These are phyloP conservation scores for Salvia miltiorrhiza DNA, from an alignment of 257 asterid genomes.

Conservation along the genomic window DNA sequence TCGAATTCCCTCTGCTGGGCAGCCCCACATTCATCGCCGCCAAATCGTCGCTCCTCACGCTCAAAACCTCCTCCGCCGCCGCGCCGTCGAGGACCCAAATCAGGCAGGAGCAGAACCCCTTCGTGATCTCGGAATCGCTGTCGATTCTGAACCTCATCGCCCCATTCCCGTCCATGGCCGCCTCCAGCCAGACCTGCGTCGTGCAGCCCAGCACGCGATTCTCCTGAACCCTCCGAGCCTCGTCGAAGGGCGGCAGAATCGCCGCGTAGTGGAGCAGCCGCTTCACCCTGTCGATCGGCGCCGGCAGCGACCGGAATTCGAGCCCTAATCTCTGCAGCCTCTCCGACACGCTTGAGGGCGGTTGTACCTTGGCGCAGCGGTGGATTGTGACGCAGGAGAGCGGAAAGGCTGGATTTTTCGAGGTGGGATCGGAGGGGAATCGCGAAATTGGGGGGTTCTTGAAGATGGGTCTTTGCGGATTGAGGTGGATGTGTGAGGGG, in stretches of 20 bases:
- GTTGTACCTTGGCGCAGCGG: conserved; percentile 1
- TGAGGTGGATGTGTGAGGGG: conserved; percentile 10
- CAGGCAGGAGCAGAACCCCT: conserved; percentile 78
- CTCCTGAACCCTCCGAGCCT: conserved; percentile 36
- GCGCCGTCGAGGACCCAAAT: conserved; percentile 76
- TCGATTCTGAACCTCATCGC: conserved; percentile 50
- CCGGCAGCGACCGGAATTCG: conserved; percentile 57
- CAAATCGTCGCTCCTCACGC: conserved; percentile 59
- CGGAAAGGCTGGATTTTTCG: conserved; percentile 2
- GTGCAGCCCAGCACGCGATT: conserved; percentile 84
- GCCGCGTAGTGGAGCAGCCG: conserved; percentile 58
- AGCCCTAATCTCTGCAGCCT: conserved; percentile 37
- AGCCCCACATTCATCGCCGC: conserved; percentile 63
- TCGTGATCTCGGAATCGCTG: conserved; percentile 81
- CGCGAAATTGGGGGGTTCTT: conserved; percentile 14
- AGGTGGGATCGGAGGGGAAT: neutral
- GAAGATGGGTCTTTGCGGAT: neutral
- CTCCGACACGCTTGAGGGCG: conserved; percentile 37
- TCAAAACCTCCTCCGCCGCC: conserved; percentile 51
- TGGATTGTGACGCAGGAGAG: conserved; percentile 19
- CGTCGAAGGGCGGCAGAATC: conserved; percentile 43
- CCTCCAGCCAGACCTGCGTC: conserved; percentile 83
- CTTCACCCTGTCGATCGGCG: conserved; percentile 73
- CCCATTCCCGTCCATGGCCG: conserved; percentile 39
- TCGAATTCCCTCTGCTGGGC: conserved; percentile 51